Base-by-base conservation (phyloP, 192 early-diverging fungal species). In the Backusella macrospora region DNA sequence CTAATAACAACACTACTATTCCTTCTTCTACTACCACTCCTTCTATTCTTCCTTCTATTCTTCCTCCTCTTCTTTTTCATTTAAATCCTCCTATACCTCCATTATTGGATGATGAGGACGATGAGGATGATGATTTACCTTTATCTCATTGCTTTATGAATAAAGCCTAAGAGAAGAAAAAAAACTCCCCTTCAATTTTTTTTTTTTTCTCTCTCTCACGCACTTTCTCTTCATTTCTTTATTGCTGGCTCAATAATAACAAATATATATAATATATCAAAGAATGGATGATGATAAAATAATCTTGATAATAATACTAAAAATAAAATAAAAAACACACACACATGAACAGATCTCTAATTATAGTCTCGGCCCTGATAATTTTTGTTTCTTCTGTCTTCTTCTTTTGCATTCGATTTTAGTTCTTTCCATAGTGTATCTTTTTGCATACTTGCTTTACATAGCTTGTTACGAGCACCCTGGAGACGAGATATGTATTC, bases 401-500 rank as follows among this genome's bases (percentile, higher is more conserved):
- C 73, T 38, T 79, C 78, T 29, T 55, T 70, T 47, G 73, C 73
- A 49, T 80, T 80, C 40, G 75, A 73, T 68, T 83, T 83, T 14
- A 87, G 78, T 52, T 80, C 75, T 62, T 81, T 82, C 78, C 81
- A 87, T 9, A 83, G 74, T n/a, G 73, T 68, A 64, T 82, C 79
- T 71, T 86, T 87, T 72, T 88, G 83, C 55, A 81, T 78, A 65
- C 75, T 73, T 7, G 84, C 86, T 73, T 82, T 81, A 68, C 82
- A 81, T 40, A 88, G 76, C 26, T 78, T 76, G 55, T 85, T 84
- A 42, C 86, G 84, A 63, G 84, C 84, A 45, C 83, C 80, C 69
- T 81, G 82, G 39, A 89, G 66, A n/a, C 84, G 74, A 13, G 83
- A 82, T 23, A 90, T 80, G 67, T 84, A 89, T 69, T 87, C 86